These are phyloP conservation scores for Aphanomyces invadans DNA, from an alignment of 352 stramenopile genomes.

Conservation along the genomic window DNA sequence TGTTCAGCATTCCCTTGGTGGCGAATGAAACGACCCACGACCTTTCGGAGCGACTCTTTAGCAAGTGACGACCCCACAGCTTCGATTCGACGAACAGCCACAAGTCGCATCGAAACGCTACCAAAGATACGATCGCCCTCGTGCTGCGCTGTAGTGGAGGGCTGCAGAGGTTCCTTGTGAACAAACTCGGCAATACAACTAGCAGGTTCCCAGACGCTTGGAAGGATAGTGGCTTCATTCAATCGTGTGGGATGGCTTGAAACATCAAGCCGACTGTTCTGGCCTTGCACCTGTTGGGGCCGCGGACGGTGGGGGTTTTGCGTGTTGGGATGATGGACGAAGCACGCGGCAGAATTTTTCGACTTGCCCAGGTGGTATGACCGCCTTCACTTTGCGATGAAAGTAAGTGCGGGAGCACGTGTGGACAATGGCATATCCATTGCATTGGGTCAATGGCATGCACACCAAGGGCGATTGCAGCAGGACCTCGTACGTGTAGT, in stretches of 20 bases:
- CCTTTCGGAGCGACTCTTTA: background rate
- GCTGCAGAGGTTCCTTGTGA: no score
- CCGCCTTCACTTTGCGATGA: background rate
- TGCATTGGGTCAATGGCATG: background rate
- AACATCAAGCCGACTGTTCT: background rate
- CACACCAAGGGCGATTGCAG: background rate
- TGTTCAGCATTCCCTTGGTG: no score
- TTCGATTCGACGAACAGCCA: no score
- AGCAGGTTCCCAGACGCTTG: no score
- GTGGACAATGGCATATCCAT: constrained; percentile 9
- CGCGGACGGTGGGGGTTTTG: background rate
- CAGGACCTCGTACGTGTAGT: constrained; percentile 11
- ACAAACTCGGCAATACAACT: no score
- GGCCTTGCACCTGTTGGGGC: background rate
- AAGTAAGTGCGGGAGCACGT: constrained; percentile 12
- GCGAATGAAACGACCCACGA: no score
- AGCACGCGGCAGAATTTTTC: constrained; percentile 16
- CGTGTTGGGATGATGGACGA: background rate
- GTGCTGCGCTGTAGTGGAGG: no score
- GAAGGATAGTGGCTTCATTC: no score
- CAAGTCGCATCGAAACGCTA: no score
- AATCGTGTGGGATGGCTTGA: no score
- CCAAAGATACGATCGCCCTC: no score
- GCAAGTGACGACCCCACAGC: no score
- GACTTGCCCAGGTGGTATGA: background rate